Conservation (phyloP, 129 eudicot species). For the carrot (Daucus carota) region DH1_v3.0 NC_030381.2:37968001-37968500, state of each 20-base stretch:
- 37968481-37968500: no score
- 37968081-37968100: slow-evolving; percentile 64
- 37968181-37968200: slow-evolving; percentile 56
- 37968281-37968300: neutral
- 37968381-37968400: no score
- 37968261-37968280: neutral
- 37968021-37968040: slow-evolving; percentile 87
- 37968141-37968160: slow-evolving; percentile 46
- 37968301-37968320: neutral
- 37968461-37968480: no score
- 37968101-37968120: slow-evolving; percentile 65
- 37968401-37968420: neutral
- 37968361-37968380: neutral
- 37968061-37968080: slow-evolving; percentile 38
- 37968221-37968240: neutral
- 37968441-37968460: no score
- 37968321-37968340: neutral
- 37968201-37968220: slow-evolving; percentile 72
- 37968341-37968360: neutral
- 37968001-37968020: slow-evolving; percentile 58
- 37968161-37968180: slow-evolving; percentile 49
- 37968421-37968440: no score
- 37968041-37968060: slow-evolving; percentile 55
- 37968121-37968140: slow-evolving; percentile 53
- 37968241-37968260: neutral